These are phyloP conservation scores for Hymenoscyphus fraxineus DNA, from an alignment of 2,329 filamentous ascomycete genomes.

Conservation along the genomic window DNA sequence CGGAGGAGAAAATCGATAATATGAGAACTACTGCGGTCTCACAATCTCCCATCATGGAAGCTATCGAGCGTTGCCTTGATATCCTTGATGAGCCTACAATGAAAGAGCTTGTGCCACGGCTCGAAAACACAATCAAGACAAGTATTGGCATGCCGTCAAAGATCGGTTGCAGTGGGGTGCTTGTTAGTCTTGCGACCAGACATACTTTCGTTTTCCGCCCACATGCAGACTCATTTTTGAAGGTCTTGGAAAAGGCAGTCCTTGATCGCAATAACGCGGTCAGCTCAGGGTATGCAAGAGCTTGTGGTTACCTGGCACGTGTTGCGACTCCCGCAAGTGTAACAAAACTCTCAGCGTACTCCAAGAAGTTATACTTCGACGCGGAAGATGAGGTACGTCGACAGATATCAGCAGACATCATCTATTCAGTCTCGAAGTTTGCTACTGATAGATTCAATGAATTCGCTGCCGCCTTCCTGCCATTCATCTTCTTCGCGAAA, in stretches of 20 bases:
- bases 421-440: conserved; percentile 77
- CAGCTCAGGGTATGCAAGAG: conserved; percentile 80
- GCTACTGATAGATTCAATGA: conserved; percentile 84
- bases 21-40: conserved; percentile 77
- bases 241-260: conserved; percentile 73
- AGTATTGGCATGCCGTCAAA: conserved; percentile 92
- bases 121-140: conserved; percentile 77
- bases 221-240: conserved; percentile 72
- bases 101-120: conserved; percentile 63
- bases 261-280: conserved; percentile 94
- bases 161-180: conserved; percentile 80
- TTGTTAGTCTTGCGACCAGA: conserved; percentile 80
- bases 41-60: conserved; percentile 84
- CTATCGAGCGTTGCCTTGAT: conserved; percentile 84
- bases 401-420: conserved; percentile 75
- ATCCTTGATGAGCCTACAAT: conserved; percentile 77
- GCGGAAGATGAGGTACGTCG: conserved; percentile 74
- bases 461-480: conserved; percentile 70
- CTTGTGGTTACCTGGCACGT: conserved; percentile 79
- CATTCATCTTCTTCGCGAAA: conserved; percentile 83
- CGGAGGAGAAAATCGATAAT: conserved; percentile 85
- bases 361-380: conserved; percentile 72
- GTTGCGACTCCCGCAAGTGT: conserved; percentile 48
- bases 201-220: conserved; percentile 71
- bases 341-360: conserved; percentile 47